phyloP scores from a whole-genome alignment of 495 filamentous ascomycete genomes.

The Geoglossum glabrum region DNA sequence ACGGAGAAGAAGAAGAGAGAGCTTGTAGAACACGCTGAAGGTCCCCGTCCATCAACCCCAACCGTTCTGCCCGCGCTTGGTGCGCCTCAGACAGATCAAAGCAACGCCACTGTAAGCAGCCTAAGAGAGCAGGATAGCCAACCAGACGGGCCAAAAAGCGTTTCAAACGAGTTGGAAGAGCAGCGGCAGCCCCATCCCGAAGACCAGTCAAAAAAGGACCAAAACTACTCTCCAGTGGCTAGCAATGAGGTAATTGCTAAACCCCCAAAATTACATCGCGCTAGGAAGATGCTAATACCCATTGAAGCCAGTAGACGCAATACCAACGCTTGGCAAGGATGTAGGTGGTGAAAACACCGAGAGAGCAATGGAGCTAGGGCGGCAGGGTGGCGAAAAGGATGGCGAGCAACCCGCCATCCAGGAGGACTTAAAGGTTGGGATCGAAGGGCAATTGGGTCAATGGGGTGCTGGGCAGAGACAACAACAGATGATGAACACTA shows the following conservation, averaged over 20 bases:
- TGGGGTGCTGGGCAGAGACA: not conserved
- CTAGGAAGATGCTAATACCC: not conserved
- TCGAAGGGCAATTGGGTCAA: not conserved
- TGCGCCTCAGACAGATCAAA: not conserved
- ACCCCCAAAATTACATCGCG: not conserved
- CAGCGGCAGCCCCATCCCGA: not conserved
- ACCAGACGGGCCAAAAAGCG: not conserved
- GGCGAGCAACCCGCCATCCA: not conserved
- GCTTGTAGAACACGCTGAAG: conserved; percentile 1
- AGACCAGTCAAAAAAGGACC: not conserved
- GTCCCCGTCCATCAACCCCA: not conserved
- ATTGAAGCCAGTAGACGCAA: not conserved
- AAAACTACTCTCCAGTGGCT: not conserved
- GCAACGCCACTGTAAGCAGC: not conserved
- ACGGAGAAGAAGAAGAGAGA: conserved; percentile 68
- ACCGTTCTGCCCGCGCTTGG: not conserved
- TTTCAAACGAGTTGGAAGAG: not conserved
- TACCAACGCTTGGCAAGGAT: not conserved
- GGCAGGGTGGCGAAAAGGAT: not conserved
- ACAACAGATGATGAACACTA: not conserved
- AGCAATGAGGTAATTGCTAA: not conserved
- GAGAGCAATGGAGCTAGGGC: not conserved
- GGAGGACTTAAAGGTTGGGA: not conserved
- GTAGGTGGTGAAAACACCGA: not conserved
- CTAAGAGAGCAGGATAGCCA: not conserved